phyloP scores from a whole-genome alignment of 495 filamentous ascomycete genomes.

The Terfezia claveryi region DNA sequence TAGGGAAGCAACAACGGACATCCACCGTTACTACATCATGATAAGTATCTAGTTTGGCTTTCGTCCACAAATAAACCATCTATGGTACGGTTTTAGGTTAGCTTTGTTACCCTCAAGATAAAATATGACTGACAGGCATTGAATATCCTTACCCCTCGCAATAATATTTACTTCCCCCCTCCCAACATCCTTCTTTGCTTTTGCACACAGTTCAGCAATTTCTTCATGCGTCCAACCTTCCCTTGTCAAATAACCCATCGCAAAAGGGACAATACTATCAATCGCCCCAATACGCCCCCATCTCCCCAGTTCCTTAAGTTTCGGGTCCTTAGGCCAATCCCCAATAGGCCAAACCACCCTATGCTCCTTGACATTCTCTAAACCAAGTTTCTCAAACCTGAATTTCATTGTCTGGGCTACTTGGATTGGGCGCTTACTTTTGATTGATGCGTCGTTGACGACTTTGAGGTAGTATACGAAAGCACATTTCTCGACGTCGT shows the following conservation, averaged over 20 bases:
- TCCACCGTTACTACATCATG: no score
- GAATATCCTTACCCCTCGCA: neutral
- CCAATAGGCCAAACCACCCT: constrained; percentile 34
- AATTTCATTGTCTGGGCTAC: constrained; percentile 24
- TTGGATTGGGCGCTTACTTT: constrained; percentile 27
- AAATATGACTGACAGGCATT: no score
- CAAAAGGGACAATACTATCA: constrained; percentile 26
- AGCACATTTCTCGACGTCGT: constrained; percentile 21
- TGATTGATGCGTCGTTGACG: constrained; percentile 25
- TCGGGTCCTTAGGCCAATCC: constrained; percentile 34
- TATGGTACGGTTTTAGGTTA: no score
- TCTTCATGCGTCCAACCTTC: constrained; percentile 31
- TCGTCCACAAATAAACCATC: no score
- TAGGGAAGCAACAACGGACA: no score
- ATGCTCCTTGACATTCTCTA: constrained; percentile 34
- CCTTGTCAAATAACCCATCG: constrained; percentile 28
- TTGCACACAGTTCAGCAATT: constrained; percentile 31
- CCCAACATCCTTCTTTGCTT: constrained; percentile 31
- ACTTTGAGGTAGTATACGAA: constrained; percentile 23
- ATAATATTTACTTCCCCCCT: constrained; percentile 13
- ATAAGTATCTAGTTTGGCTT: no score
- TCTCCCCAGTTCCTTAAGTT: constrained; percentile 29
- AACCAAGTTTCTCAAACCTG: constrained; percentile 32
- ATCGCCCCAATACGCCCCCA: constrained; percentile 22
- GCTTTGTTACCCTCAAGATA: no score